Percentiles rank a stretch among this genome's conserved stretches.
phyloP scores from a whole-genome alignment of 2,329 filamentous ascomycete species.

The Colletotrichum sp. region DNA sequence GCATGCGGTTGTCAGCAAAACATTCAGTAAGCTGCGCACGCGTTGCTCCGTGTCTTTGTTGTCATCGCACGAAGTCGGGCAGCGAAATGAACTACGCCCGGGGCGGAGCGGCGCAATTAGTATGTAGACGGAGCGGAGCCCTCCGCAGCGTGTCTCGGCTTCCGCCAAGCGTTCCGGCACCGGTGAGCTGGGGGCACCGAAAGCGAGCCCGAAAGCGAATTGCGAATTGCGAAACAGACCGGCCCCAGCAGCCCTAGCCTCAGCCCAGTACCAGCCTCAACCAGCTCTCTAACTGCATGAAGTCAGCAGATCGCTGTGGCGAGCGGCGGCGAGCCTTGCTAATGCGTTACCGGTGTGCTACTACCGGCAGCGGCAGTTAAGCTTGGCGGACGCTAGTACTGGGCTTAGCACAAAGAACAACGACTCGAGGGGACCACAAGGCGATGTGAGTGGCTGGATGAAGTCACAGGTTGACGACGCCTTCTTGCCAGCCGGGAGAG shows the following conservation, averaged over 20 bases:
- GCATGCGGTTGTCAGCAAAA: neutral
- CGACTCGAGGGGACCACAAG: neutral
- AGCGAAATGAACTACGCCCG: neutral
- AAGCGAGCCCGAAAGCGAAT: slow-evolving; percentile 5
- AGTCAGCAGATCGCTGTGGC: neutral
- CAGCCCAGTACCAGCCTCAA: neutral
- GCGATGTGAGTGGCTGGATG: neutral
- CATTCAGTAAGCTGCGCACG: neutral
- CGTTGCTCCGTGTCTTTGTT: neutral
- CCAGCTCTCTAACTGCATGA: neutral
- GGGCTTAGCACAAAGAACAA: neutral
- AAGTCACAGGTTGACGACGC: neutral
- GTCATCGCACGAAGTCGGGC: neutral
- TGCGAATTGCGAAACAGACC: neutral
- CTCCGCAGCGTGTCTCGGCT: neutral
- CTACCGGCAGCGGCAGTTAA: neutral
- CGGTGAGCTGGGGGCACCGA: neutral
- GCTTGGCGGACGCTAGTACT: neutral
- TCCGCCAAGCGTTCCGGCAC: neutral
- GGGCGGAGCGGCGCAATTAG: neutral
- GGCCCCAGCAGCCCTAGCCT: neutral
- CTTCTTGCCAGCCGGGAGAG: neutral
- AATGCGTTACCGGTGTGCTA: neutral
- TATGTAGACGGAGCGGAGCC: neutral
- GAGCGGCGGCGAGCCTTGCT: neutral